These are phyloP conservation scores for Globisporangium carolinianum DNA, from an alignment of 352 stramenopile genomes.

Conservation along the genomic window DNA sequence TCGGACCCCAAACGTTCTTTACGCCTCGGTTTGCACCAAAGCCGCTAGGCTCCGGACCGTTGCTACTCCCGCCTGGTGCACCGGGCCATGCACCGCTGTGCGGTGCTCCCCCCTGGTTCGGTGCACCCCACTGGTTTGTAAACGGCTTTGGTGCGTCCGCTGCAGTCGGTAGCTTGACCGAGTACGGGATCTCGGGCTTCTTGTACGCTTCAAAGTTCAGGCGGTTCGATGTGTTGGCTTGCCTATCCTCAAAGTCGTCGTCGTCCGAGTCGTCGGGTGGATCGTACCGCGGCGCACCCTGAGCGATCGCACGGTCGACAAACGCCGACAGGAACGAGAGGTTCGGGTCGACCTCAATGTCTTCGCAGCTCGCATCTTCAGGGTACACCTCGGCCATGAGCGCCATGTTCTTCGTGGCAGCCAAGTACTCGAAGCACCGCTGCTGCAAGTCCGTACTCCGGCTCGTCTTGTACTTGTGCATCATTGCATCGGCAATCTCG, in stretches of 20 bases:
- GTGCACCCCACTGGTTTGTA: constrained; percentile 58
- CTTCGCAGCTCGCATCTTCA: constrained; percentile 95
- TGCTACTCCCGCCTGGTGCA: background rate
- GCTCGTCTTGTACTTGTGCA: constrained; percentile 96
- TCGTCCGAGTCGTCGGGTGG: constrained; percentile 95
- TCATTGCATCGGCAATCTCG: constrained; percentile 88
- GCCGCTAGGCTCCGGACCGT: constrained; percentile 20
- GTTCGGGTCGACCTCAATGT: constrained; percentile 94
- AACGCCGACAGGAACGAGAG: constrained; percentile 94
- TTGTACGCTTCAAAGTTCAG: constrained; percentile 88
- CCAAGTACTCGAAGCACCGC: constrained; percentile 98
- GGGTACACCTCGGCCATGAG: constrained; percentile 92
- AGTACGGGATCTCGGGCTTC: constrained; percentile 86
- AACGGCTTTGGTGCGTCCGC: constrained; percentile 43
- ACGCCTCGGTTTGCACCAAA: constrained; percentile 23
- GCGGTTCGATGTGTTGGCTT: constrained; percentile 47
- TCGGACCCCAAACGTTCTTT: constrained; percentile 85
- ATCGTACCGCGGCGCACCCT: constrained; percentile 92
- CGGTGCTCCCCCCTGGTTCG: constrained; percentile 12
- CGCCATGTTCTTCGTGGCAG: constrained; percentile 88
- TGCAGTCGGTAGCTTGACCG: constrained; percentile 49
- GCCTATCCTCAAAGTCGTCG: constrained; percentile 81
- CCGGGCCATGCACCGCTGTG: constrained; percentile 12
- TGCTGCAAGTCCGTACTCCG: constrained; percentile 96
- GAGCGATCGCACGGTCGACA: constrained; percentile 88